Percentiles rank a stretch among this genome's conserved stretches.
Conservation (phyloP, 2,329 filamentous ascomycete species). For the Colletotrichum sp. region DNA sequence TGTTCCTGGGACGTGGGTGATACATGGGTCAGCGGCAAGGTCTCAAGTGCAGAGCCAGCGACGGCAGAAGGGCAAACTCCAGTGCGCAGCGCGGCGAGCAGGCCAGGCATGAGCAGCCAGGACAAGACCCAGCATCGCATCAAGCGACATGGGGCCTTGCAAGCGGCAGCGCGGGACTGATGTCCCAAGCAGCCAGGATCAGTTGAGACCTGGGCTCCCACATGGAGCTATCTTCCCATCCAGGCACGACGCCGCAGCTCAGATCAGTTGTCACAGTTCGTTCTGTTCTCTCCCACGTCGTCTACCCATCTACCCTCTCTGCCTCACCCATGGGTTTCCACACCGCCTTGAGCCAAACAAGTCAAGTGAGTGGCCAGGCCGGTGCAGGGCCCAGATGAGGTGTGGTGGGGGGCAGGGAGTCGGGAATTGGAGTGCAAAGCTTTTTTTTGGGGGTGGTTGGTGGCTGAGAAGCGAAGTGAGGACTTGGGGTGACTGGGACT, state of each 20-base stretch:
- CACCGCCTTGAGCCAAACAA: conserved; percentile 18
- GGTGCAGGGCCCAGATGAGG: neutral
- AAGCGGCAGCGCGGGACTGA: conserved; percentile 3
- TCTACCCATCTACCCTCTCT: neutral
- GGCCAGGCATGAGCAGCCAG: conserved; percentile 4
- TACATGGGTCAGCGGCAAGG: conserved; percentile 18
- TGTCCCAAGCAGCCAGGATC: conserved; percentile 11
- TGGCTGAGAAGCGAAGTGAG: conserved; percentile 1
- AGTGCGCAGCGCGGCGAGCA: neutral
- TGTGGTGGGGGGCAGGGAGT: conserved; percentile 1
- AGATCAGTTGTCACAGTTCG: neutral
- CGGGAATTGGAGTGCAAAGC: conserved; percentile 11
- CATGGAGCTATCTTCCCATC: neutral
- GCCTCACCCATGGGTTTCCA: neutral
- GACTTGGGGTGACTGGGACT: neutral
- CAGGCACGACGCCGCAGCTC: neutral
- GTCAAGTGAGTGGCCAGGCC: neutral
- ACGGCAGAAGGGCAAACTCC: neutral
- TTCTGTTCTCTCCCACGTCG: neutral
- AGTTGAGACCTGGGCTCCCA: neutral
- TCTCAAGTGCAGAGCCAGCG: conserved; percentile 5
- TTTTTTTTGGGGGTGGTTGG: neutral
- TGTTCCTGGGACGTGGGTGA: conserved; percentile 19
- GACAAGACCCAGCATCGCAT: conserved; percentile 1
- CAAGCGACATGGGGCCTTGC: conserved; percentile 8